Evolutionary conservation across 75 land plant genomes (phyloP), one percentile per base, ranked within the genome.

Genomic region (Pinus albicaulis): DNA sequence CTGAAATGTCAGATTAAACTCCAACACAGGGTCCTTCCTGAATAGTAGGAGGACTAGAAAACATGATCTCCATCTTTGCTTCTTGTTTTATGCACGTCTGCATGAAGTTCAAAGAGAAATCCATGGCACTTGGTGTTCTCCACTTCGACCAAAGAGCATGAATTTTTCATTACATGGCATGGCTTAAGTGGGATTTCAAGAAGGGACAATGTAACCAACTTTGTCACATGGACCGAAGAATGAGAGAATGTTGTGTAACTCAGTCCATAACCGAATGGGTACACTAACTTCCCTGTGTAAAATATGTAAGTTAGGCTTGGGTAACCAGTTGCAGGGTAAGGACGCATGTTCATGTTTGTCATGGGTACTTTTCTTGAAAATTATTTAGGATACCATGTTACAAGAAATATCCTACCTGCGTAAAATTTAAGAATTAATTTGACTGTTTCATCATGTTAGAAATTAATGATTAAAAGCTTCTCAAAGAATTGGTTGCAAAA

Each of bases 191-290:
- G 59, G 14, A 19, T 15, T 19, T 15, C 31, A 31, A 1, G 31
- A 31, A 31, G 31, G 31, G 31, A 31, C 31, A 31, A 31, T 0
- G 1, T 1, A 31, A 31, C 31, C 1, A 31, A 31, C 80, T 22
- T 55, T 72, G 56, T 84, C 74, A 0, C 94, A 92, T 24, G 93
- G 91, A 28, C 28, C 52, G 91, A 65, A 34, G 80, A 69, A 75
- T 92, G 88, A 7, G 71, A 81, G 89, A 82, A 89, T 3, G 36
- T 56, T 16, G 95, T 66, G 86, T 91, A 97, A 79, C 95, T 94
- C 74, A 94, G 78, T 26, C 99, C 98, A 82, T 92, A 77, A 8
- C 99, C 98, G 78, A 97, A 97, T 24, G 59, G 13, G 66, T 78
- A 97, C 31, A 97, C 76, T 0, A 82, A 74, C 98, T 31, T 31